These are phyloP conservation scores for Conticribra guillardii DNA, from an alignment of 108 stramenopile species.

Conservation along the genomic window DNA sequence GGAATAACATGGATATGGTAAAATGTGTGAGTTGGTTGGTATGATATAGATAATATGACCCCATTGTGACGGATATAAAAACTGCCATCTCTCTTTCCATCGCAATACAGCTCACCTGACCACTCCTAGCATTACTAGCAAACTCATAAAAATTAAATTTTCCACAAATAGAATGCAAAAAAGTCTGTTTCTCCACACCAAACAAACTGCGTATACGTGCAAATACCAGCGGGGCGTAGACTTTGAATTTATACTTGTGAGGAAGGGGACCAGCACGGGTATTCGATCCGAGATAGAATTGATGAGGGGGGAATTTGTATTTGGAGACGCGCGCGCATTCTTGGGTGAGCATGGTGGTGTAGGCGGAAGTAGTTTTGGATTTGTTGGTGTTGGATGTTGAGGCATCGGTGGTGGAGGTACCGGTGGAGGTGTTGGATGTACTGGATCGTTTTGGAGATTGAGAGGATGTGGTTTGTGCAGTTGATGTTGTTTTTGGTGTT, in stretches of 20 bases:
- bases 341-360: constrained; percentile 16
- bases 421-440: background rate
- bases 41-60: too few species aligned
- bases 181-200: constrained; percentile 72
- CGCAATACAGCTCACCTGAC: constrained; percentile 57
- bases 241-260: constrained; percentile 91
- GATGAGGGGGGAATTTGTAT: constrained; percentile 49
- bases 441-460: too few species aligned
- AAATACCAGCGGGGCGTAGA: constrained; percentile 78
- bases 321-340: constrained; percentile 51
- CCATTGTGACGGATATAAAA: too few species aligned
- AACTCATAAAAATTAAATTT: constrained; percentile 91
- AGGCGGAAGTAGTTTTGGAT: background rate
- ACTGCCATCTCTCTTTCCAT: too few species aligned
- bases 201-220: constrained; percentile 59
- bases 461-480: background rate
- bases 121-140: constrained; percentile 88
- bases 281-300: constrained; percentile 45
- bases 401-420: background rate
- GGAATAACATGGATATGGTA: background rate
- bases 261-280: constrained; percentile 28
- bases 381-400: background rate
- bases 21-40: too few species aligned
- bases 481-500: background rate
- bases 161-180: constrained; percentile 84